phyloP scores from a whole-genome alignment of 2,329 filamentous ascomycete species.

The Diatrype stigma region DNA sequence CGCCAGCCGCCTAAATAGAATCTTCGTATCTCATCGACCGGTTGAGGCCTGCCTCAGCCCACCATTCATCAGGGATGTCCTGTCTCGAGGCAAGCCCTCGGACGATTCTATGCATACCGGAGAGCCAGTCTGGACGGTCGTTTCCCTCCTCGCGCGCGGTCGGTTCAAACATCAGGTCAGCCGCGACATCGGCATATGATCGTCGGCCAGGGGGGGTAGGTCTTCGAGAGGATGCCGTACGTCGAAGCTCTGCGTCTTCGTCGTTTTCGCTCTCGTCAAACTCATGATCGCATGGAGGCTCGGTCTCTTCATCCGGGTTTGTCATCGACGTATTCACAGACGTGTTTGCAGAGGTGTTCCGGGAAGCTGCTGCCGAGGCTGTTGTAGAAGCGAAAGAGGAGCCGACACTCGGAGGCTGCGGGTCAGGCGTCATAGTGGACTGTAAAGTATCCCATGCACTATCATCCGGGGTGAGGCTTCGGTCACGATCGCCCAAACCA shows the following conservation, averaged over 20 bases:
- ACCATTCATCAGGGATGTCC: slow-evolving; percentile 80
- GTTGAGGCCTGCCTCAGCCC: slow-evolving; percentile 66
- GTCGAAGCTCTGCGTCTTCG: slow-evolving; percentile 25
- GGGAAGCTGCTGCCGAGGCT: slow-evolving; percentile 42
- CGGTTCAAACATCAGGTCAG: slow-evolving; percentile 20
- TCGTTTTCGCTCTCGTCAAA: slow-evolving; percentile 43
- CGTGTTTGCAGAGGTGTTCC: slow-evolving; percentile 37
- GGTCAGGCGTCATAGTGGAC: slow-evolving; percentile 75
- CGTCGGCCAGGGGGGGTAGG: slow-evolving; percentile 12
- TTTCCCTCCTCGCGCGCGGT: slow-evolving; percentile 33
- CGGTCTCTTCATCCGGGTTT: slow-evolving; percentile 35
- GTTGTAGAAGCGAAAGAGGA: slow-evolving; percentile 75
- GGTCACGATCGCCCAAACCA: slow-evolving; percentile 78
- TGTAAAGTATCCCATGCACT: slow-evolving; percentile 76
- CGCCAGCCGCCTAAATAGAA: slow-evolving; percentile 9
- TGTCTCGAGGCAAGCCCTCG: slow-evolving; percentile 64
- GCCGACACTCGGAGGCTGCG: slow-evolving; percentile 71
- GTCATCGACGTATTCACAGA: slow-evolving; percentile 42
- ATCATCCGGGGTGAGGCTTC: slow-evolving; percentile 73
- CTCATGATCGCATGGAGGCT: slow-evolving; percentile 47
- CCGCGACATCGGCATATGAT: slow-evolving; percentile 43
- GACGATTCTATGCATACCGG: slow-evolving; percentile 69
- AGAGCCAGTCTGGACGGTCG: slow-evolving; percentile 37
- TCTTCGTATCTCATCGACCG: slow-evolving; percentile 48
- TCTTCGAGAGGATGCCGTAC: slow-evolving; percentile 5